These are phyloP conservation scores for Xerocomellus intermedius DNA, from an alignment of 768 basidiomycete species.

Conservation along the genomic window DNA sequence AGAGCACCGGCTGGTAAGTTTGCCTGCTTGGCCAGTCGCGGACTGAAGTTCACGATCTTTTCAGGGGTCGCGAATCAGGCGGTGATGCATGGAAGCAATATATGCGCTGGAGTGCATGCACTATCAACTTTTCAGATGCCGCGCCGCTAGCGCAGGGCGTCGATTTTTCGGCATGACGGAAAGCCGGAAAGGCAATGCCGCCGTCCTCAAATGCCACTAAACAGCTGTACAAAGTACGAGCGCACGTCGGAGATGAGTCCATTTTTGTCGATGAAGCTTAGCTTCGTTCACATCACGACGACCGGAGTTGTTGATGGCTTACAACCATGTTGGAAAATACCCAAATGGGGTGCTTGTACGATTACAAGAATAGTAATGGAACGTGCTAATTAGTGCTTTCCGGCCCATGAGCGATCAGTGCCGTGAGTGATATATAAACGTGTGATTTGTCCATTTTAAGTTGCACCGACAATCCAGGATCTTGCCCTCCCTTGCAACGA, in stretches of 20 bases:
- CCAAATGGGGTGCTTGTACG: constrained; percentile 10
- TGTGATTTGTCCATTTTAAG: constrained; percentile 28
- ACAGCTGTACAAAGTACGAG: constrained; percentile 8
- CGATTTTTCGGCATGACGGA: constrained; percentile 56
- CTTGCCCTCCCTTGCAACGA: constrained; percentile 23
- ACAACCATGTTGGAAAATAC: constrained; percentile 5
- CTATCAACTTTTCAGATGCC: constrained; percentile 88
- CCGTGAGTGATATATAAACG: constrained; percentile 36
- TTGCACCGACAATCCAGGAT: constrained; percentile 33
- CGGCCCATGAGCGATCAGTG: constrained; percentile 32
- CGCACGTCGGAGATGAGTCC: constrained; percentile 8
- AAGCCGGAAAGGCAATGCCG: constrained; percentile 16
- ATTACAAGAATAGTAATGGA: constrained; percentile 26
- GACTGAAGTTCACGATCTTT: constrained; percentile 21
- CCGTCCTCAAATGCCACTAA: neutral
- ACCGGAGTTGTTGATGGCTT: constrained; percentile 15
- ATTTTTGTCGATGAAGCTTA: constrained; percentile 13
- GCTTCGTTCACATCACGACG: constrained; percentile 29
- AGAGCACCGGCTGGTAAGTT: constrained; percentile 83
- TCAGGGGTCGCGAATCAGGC: constrained; percentile 92
- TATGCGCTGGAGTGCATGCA: constrained; percentile 89
- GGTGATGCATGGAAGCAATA: constrained; percentile 99
- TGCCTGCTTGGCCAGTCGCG: constrained; percentile 4
- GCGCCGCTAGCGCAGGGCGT: constrained; percentile 94
- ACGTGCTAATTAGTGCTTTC: constrained; percentile 13